Percentiles rank a stretch among this genome's conserved stretches.
Conservation (phyloP, 2,329 filamentous ascomycete species). For the Macrophomina pseudophaseolina region DNA sequence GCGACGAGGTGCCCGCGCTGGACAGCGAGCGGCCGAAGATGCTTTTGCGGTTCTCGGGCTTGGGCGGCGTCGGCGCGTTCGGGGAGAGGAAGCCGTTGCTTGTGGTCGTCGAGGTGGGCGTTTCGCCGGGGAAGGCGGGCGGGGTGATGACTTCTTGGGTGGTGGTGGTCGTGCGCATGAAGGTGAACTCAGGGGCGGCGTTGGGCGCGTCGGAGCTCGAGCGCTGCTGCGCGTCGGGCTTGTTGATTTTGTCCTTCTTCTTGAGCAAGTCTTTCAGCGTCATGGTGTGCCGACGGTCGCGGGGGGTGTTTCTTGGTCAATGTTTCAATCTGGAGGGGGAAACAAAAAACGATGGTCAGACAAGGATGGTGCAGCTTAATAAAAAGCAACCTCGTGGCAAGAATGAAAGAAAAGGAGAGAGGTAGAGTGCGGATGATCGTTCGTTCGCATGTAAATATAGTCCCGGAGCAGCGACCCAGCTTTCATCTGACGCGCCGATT, state of each 20-base stretch:
- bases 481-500: slow-evolving; percentile 24
- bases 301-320: not conserved
- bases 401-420: no score
- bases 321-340: not conserved
- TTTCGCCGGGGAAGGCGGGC: slow-evolving; percentile 59
- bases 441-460: no score
- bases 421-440: not conserved
- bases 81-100: slow-evolving; percentile 10
- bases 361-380: not conserved
- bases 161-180: slow-evolving; percentile 82
- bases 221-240: slow-evolving; percentile 33
- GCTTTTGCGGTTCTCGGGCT: slow-evolving; percentile 34
- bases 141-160: slow-evolving; percentile 79
- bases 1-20: slow-evolving; percentile 33
- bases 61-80: slow-evolving; percentile 28
- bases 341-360: not conserved
- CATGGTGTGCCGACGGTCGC: slow-evolving; percentile 49
- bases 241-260: slow-evolving; percentile 63
- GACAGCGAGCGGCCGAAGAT: slow-evolving; percentile 32
- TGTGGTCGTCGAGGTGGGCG: not conserved
- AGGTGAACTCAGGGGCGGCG: slow-evolving; percentile 64
- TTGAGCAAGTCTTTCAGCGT: slow-evolving; percentile 65
- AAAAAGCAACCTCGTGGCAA: no score
- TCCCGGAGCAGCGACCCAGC: not conserved
- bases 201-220: slow-evolving; percentile 30